phyloP scores from a whole-genome alignment of 495 filamentous ascomycete genomes.

The Mycothermus thermophilus region DNA sequence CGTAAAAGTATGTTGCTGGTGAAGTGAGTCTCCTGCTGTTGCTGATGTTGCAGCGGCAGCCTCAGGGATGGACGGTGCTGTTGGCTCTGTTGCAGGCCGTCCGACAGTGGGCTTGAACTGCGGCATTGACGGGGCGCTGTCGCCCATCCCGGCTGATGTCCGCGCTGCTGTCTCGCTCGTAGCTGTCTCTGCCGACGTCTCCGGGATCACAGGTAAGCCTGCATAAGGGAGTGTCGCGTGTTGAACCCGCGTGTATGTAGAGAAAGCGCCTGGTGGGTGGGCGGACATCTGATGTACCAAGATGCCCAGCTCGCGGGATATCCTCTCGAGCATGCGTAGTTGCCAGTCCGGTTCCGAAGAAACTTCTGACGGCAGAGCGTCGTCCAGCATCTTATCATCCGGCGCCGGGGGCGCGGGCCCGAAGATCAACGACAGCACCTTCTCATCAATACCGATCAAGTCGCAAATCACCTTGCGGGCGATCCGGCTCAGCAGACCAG shows the following conservation, averaged over 20 bases:
- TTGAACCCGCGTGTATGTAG: conserved; percentile 48
- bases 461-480: conserved; percentile 78
- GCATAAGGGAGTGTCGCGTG: conserved; percentile 40
- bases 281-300: conserved; percentile 72
- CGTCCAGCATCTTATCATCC: conserved; percentile 33
- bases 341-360: conserved; percentile 46
- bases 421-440: conserved; percentile 68
- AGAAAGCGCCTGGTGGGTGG: conserved; percentile 56
- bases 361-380: background rate
- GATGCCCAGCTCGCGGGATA: conserved; percentile 73
- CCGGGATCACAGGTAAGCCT: conserved; percentile 40
- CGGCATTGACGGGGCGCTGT: conserved; percentile 17
- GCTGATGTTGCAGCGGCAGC: conserved; percentile 2
- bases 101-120: conserved; percentile 38
- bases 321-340: conserved; percentile 59
- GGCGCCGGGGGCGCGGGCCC: conserved; percentile 73
- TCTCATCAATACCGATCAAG: conserved; percentile 82
- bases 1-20: conserved; percentile 21
- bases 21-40: background rate
- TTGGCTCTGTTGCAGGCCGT: conserved; percentile 15
- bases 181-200: conserved; percentile 22
- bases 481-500: conserved; percentile 66
- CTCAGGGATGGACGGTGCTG: conserved; percentile 5
- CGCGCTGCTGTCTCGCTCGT: background rate
- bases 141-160: conserved; percentile 5